These are phyloP conservation scores for Spinacia oleracea DNA, from an alignment of 179 eudicot genomes.

Conservation along the genomic window DNA sequence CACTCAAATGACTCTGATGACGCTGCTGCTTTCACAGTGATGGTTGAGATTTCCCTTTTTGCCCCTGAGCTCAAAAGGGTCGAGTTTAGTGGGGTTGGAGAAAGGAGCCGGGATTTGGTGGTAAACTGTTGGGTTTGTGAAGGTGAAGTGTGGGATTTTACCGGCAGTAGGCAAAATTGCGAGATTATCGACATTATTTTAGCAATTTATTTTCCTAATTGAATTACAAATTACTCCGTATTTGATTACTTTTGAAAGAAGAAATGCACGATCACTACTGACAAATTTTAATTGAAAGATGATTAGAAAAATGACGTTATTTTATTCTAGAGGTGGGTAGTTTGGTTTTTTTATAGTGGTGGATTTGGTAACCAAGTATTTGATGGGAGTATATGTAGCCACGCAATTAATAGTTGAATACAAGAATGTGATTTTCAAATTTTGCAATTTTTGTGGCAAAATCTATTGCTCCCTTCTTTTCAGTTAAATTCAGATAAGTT, in stretches of 20 bases:
- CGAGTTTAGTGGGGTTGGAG: constrained; percentile 3
- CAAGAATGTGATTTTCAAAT: not conserved
- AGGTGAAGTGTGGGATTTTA: constrained; percentile 19
- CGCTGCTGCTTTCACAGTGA: constrained; percentile 16
- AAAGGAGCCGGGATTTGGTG: constrained; percentile 19
- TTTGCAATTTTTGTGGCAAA: not conserved
- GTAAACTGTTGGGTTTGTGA: constrained; percentile 21
- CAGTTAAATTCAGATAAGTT: too few species aligned
- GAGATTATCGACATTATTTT: constrained; percentile 42
- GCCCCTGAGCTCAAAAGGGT: not conserved
- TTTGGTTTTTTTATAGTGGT: not conserved
- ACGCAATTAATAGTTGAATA: not conserved
- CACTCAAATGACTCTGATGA: constrained; percentile 25
- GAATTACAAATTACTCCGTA: too few species aligned
- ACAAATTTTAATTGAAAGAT: not conserved
- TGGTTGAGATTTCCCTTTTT: constrained; percentile 8
- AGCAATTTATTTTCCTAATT: not conserved
- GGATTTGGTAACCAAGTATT: not conserved
- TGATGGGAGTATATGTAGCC: not conserved
- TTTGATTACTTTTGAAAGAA: too few species aligned
- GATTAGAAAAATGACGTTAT: not conserved
- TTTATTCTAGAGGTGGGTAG: not conserved
- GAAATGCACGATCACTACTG: too few species aligned
- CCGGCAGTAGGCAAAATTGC: constrained; percentile 29
- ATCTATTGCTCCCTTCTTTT: not conserved